Evolutionary conservation across 2,329 filamentous ascomycete species (phyloP).

Genomic region (Incumbomyces lentus): DNA sequence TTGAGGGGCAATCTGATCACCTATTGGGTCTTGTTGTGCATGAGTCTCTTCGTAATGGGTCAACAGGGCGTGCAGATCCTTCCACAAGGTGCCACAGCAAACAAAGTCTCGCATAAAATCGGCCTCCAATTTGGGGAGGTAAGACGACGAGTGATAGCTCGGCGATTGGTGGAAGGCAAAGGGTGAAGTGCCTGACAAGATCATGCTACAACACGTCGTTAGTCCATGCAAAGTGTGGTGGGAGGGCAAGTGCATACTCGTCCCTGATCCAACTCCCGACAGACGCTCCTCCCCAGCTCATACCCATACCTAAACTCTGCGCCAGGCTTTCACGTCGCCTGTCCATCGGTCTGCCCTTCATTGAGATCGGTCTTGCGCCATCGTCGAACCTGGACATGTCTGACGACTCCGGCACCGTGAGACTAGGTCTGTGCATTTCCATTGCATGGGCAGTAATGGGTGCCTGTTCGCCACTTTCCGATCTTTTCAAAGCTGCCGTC

Average conservation of each 20-base stretch:
- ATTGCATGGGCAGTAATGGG: slow-evolving; percentile 10
- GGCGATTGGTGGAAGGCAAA: slow-evolving; percentile 74
- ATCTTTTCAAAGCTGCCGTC: slow-evolving; percentile 49
- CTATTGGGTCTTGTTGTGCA: slow-evolving; percentile 54
- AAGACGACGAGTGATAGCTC: slow-evolving; percentile 92
- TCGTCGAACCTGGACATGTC: slow-evolving; percentile 22
- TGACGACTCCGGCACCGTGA: slow-evolving; percentile 22
- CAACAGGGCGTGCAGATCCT: slow-evolving; percentile 85
- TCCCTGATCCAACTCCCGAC: slow-evolving; percentile 95
- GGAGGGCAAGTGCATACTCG: slow-evolving; percentile 63
- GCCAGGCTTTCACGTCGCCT: slow-evolving; percentile 48
- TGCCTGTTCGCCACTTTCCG: slow-evolving; percentile 31
- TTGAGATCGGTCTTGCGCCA: slow-evolving; percentile 51
- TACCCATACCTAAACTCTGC: slow-evolving; percentile 59
- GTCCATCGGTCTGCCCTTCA: slow-evolving; percentile 27
- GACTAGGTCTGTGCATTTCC: slow-evolving; percentile 13
- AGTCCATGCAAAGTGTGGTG: not conserved
- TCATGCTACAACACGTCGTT: slow-evolving; percentile 55
- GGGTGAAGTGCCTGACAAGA: slow-evolving; percentile 94
- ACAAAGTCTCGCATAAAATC: slow-evolving; percentile 97
- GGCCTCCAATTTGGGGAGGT: slow-evolving; percentile 89
- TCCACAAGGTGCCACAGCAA: slow-evolving; percentile 81
- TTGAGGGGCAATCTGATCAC: slow-evolving; percentile 37
- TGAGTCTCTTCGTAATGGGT: slow-evolving; percentile 96
- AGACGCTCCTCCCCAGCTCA: slow-evolving; percentile 95